Evolutionary conservation across 192 early-diverging fungal genomes (phyloP).

Genomic region (Coemansia sp.): DNA sequence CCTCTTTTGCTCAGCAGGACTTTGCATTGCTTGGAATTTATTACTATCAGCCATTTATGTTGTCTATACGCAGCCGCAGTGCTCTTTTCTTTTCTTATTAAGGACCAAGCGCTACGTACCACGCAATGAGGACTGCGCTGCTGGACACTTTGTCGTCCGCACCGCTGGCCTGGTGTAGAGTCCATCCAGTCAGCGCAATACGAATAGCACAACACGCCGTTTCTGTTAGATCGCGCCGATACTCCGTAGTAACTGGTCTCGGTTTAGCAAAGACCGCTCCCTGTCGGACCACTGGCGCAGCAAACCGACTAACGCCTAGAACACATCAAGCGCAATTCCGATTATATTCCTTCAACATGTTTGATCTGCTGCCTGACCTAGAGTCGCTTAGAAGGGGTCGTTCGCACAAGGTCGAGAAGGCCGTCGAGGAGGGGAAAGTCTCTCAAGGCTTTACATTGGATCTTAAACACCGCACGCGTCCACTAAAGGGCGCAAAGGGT

Average conservation of each 20-base stretch:
- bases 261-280: background rate
- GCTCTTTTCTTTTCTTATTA: background rate
- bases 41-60: background rate
- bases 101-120: background rate
- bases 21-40: background rate
- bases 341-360: slow-evolving; percentile 42
- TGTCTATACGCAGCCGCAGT: background rate
- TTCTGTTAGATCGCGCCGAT: background rate
- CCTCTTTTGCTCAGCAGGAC: background rate
- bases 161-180: background rate
- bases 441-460: slow-evolving; percentile 19
- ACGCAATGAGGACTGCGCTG: background rate
- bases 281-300: background rate
- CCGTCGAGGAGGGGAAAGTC: slow-evolving; percentile 39
- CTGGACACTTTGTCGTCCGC: background rate
- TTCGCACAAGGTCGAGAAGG: slow-evolving; percentile 32
- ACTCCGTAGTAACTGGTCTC: background rate
- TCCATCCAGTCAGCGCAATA: background rate
- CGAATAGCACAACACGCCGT: background rate
- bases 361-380: slow-evolving; percentile 48
- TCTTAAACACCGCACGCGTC: slow-evolving; percentile 26
- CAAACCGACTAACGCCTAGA: background rate
- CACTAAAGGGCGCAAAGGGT: slow-evolving; percentile 10
- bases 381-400: slow-evolving; percentile 33
- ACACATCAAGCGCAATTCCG: background rate